Evolutionary conservation across 805 yeast genomes (phyloP), one percentile per base, ranked within the genome.

Genomic region (Nakazawaea siamensis): DNA sequence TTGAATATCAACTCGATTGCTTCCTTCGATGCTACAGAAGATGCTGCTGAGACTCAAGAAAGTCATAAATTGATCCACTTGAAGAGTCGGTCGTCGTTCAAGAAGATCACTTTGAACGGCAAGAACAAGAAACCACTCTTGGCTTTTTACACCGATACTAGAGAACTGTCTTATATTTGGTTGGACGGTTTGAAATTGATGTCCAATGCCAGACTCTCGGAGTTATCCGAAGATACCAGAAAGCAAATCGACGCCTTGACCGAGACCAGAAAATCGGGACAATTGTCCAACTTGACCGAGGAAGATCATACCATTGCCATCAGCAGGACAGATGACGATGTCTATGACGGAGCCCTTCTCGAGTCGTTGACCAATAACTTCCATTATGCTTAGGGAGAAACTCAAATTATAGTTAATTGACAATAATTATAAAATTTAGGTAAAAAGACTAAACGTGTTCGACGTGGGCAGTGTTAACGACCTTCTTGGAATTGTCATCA

Each of bases 131-230:
- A 66, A 27, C 49, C 58, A 14, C 43, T 76, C 9, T 62, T 83
- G 37, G 53, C 65, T n/a, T 79, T 83, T 46, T 83, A 68, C 50
- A 71, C 83, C 11, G 88, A 81, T 39, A 78, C 84, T 1, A 69
- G 70, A 43, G 84, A 79, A 31, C 68, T 73, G 32, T 74, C 80
- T 28, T 73, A 70, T 35, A 71, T 77, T 6, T 85, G 94, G 94
- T 58, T 80, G 24, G 94, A 85, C 55, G 95, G 94, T 0, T 53
- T 84, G 36, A 74, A 73, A 47, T 57, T 75, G 50, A 49, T 74
- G 24, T 58, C 66, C 15, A 60, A 64, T 35, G 45, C 49, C 12
- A 62, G 48, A 33, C 40, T 37, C 35, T 50, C 46, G 16, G 56
- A 48, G 24, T 42, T 68, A 13, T 68, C 76, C 1, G 50, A 49